phyloP scores from a whole-genome alignment of 1,284 basidiomycete genomes.

The Pseudozyma thailandica region DNA sequence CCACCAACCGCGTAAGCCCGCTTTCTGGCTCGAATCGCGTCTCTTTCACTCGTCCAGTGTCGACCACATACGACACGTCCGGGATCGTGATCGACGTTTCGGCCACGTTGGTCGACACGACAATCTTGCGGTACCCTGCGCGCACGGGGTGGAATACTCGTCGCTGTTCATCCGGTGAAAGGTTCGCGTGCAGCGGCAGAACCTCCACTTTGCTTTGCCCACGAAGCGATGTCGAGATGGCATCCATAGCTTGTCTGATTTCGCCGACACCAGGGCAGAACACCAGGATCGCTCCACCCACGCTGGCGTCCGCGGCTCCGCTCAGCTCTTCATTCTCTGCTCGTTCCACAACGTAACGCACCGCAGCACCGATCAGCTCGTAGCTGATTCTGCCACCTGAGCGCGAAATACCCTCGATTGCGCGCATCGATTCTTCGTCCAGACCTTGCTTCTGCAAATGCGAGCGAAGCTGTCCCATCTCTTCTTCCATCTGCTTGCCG shows the following conservation, averaged over 20 bases:
- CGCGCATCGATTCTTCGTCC: slow-evolving; percentile 72
- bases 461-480: slow-evolving; percentile 71
- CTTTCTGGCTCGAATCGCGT: slow-evolving; percentile 82
- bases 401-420: slow-evolving; percentile 75
- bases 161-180: slow-evolving; percentile 85
- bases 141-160: slow-evolving; percentile 77
- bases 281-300: slow-evolving; percentile 76
- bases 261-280: slow-evolving; percentile 80
- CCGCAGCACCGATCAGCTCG: slow-evolving; percentile 77
- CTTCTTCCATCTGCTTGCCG: slow-evolving; percentile 55
- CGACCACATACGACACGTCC: slow-evolving; percentile 69
- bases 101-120: slow-evolving; percentile 89
- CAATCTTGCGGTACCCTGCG: slow-evolving; percentile 78
- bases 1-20: slow-evolving; percentile 80
- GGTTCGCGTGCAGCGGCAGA: slow-evolving; percentile 88
- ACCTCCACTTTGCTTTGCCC: slow-evolving; percentile 73
- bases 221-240: slow-evolving; percentile 71
- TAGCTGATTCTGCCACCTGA: slow-evolving; percentile 78
- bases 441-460: slow-evolving; percentile 73
- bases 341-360: slow-evolving; percentile 76
- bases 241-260: slow-evolving; percentile 76
- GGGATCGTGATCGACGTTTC: slow-evolving; percentile 91
- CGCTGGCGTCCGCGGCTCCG: slow-evolving; percentile 24
- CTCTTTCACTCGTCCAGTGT: slow-evolving; percentile 91
- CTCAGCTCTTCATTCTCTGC: slow-evolving; percentile 72